A percentile compares a stretch with the other conserved stretches of the same genome.
phyloP scores from a whole-genome alignment of 2,329 filamentous ascomycete genomes.

The Colletotrichum agaves region DNA sequence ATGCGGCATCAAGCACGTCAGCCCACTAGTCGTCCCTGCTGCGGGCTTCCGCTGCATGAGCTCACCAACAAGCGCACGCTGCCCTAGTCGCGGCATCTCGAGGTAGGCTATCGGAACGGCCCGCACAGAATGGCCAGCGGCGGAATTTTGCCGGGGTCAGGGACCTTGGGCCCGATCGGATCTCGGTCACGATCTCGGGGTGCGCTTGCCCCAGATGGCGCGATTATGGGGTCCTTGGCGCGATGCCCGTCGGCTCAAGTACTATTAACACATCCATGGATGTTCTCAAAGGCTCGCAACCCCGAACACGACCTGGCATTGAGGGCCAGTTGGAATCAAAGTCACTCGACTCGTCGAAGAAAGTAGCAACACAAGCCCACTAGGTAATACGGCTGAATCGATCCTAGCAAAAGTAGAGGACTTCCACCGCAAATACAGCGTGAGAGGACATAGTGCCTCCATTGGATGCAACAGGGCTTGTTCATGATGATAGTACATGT shows the following conservation, averaged over 20 bases:
- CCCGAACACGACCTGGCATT: neutral
- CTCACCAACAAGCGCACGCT: neutral
- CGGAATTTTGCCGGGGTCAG: neutral
- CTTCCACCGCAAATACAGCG: too few relatives aligned
- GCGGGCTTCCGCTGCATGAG: too few relatives aligned
- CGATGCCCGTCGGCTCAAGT: neutral
- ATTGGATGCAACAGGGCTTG: too few relatives aligned
- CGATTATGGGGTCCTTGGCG: constrained; percentile 29
- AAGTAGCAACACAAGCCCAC: too few relatives aligned
- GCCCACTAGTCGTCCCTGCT: too few relatives aligned
- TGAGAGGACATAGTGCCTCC: too few relatives aligned
- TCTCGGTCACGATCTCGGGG: constrained; percentile 20
- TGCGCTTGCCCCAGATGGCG: constrained; percentile 25
- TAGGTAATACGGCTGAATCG: too few relatives aligned
- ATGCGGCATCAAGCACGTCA: neutral
- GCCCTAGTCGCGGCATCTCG: neutral
- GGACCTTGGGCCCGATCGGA: constrained; percentile 19
- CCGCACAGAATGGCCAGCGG: neutral
- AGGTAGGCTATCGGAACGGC: constrained; percentile 15
- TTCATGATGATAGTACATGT: too few relatives aligned
- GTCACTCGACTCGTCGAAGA: too few relatives aligned
- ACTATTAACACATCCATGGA: neutral
- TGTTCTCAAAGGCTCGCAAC: neutral
- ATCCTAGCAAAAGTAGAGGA: too few relatives aligned
- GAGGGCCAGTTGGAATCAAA: neutral